Evolutionary conservation across 176 grass and related monocot genomes (phyloP).

Genomic region (Puccinellia tenuiflora): DNA sequence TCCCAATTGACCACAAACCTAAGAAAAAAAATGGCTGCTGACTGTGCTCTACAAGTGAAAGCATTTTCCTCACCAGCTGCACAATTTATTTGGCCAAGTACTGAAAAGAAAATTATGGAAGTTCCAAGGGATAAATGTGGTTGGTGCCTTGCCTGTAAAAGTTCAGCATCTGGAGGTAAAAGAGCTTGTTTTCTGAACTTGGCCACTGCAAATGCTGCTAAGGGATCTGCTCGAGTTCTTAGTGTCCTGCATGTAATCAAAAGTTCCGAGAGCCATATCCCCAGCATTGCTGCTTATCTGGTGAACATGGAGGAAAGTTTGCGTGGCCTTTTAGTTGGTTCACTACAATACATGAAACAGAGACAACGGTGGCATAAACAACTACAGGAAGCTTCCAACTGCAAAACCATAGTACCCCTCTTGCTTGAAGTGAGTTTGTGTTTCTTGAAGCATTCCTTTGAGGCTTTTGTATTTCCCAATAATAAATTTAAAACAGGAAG

Average conservation of each 20-base stretch:
- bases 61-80: conserved; percentile 72
- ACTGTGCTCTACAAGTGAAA: conserved; percentile 74
- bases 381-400: conserved; percentile 65
- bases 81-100: conserved; percentile 88
- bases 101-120: conserved; percentile 78
- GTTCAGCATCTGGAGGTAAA: conserved; percentile 59
- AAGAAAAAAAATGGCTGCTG: conserved; percentile 48
- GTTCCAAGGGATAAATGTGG: conserved; percentile 93
- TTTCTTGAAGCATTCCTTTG: conserved; percentile 11
- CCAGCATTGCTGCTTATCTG: conserved; percentile 66
- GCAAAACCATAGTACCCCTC: conserved; percentile 59
- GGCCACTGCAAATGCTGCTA: conserved; percentile 66
- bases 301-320: conserved; percentile 95
- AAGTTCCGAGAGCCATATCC: conserved; percentile 58
- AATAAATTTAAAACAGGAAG: conserved; percentile 6
- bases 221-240: conserved; percentile 61
- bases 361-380: conserved; percentile 60
- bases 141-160: conserved; percentile 93
- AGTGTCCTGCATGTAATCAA: conserved; percentile 48
- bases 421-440: conserved; percentile 87
- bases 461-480: conserved; percentile 21
- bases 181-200: conserved; percentile 84
- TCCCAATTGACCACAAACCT: conserved; percentile 47
- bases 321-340: conserved; percentile 61
- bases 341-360: conserved; percentile 53